Evolutionary conservation across 768 basidiomycete genomes (phyloP).

Genomic region (Suillus luteus): DNA sequence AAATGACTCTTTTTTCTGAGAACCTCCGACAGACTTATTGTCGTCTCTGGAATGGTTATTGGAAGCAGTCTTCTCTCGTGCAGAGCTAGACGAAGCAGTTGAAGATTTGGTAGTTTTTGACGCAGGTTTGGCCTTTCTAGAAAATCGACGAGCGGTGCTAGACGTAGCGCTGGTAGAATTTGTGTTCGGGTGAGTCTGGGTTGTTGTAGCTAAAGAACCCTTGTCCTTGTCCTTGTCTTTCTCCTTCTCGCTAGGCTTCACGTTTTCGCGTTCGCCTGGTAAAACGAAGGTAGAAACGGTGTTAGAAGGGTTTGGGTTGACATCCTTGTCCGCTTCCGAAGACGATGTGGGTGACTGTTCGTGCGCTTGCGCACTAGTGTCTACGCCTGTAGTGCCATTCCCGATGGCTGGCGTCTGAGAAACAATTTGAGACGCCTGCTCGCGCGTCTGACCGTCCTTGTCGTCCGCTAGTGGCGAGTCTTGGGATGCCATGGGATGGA

Average conservation of each 20-base stretch:
- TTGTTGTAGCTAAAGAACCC: slow-evolving; percentile 46
- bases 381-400: slow-evolving; percentile 24
- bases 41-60: slow-evolving; percentile 35
- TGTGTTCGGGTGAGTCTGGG: slow-evolving; percentile 43
- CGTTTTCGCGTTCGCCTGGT: slow-evolving; percentile 35
- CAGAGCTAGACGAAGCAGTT: slow-evolving; percentile 19
- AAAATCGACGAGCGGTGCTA: slow-evolving; percentile 31
- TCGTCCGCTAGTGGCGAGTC: slow-evolving; percentile 21
- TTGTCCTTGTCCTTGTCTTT: slow-evolving; percentile 52
- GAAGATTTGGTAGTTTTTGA: slow-evolving; percentile 21
- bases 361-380: slow-evolving; percentile 30
- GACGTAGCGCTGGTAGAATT: slow-evolving; percentile 25
- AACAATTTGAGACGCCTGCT: slow-evolving; percentile 15
- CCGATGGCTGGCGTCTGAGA: slow-evolving; percentile 29
- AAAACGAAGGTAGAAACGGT: slow-evolving; percentile 36
- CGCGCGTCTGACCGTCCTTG: slow-evolving; percentile 25
- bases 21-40: slow-evolving; percentile 37
- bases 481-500: slow-evolving; percentile 28
- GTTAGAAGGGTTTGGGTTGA: slow-evolving; percentile 35
- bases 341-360: slow-evolving; percentile 33
- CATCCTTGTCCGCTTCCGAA: slow-evolving; percentile 40
- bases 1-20: slow-evolving; percentile 52
- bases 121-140: slow-evolving; percentile 28
- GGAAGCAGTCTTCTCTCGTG: slow-evolving; percentile 33
- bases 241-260: slow-evolving; percentile 30